These are phyloP conservation scores for Russula emetica DNA, from an alignment of 768 basidiomycete species.

Conservation along the genomic window DNA sequence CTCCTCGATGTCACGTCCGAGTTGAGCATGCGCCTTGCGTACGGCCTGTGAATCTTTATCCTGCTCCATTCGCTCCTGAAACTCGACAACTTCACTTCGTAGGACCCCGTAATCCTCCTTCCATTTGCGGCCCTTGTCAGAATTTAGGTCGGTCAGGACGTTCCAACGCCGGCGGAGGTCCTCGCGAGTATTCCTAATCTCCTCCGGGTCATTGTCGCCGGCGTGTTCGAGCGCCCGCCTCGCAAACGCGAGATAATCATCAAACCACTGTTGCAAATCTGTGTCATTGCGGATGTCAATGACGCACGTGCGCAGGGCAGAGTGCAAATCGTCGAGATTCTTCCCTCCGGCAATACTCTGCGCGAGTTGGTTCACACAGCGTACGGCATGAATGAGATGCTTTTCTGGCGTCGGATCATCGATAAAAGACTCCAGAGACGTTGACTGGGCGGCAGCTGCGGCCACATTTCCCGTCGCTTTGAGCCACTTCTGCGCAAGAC, in stretches of 20 bases:
- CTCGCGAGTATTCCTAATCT: conserved; percentile 39
- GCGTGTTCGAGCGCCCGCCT: conserved; percentile 46
- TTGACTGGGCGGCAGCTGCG: conserved; percentile 40
- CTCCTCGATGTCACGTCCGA: conserved; percentile 48
- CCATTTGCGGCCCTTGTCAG: conserved; percentile 47
- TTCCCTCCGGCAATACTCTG: conserved; percentile 52
- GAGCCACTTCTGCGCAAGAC: conserved; percentile 54
- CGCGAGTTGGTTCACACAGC: conserved; percentile 38
- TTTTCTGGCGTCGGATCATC: conserved; percentile 60
- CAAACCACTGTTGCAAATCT: conserved; percentile 50
- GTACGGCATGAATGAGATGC: conserved; percentile 52
- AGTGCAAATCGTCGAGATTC: conserved; percentile 48
- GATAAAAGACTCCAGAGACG: conserved; percentile 53
- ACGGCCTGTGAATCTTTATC: conserved; percentile 51
- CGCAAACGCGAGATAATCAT: conserved; percentile 48
- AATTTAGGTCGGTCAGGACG: conserved; percentile 43
- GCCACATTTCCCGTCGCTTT: conserved; percentile 48
- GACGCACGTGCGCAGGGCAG: conserved; percentile 42
- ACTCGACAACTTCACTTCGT: conserved; percentile 42
- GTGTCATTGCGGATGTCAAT: conserved; percentile 50
- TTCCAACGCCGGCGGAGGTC: conserved; percentile 51
- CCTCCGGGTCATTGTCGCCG: conserved; percentile 51
- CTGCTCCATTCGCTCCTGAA: conserved; percentile 43
- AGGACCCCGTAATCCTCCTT: conserved; percentile 45
- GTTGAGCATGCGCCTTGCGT: conserved; percentile 44